phyloP scores from a whole-genome alignment of 2,329 filamentous ascomycete species.

The Beauveria brongniartii region DNA sequence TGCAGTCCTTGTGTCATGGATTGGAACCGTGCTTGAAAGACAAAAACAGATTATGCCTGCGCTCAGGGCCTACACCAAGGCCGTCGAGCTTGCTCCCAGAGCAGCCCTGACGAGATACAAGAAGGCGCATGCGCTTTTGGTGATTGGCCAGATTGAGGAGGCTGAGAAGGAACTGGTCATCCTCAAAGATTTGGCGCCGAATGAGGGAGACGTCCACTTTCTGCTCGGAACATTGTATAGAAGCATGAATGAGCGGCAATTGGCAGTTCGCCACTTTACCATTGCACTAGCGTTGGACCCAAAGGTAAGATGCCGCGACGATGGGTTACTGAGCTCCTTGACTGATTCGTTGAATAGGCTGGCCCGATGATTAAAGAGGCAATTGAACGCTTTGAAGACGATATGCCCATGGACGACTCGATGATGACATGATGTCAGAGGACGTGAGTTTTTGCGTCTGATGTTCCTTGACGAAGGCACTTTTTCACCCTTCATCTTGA shows the following conservation, averaged over 20 bases:
- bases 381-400: slow-evolving; percentile 84
- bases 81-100: slow-evolving; percentile 71
- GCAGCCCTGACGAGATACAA: slow-evolving; percentile 84
- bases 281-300: slow-evolving; percentile 92
- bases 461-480: not conserved
- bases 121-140: slow-evolving; percentile 81
- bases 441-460: slow-evolving; percentile 14
- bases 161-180: slow-evolving; percentile 77
- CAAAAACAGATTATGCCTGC: slow-evolving; percentile 75
- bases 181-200: slow-evolving; percentile 84
- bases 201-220: slow-evolving; percentile 95
- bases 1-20: slow-evolving; percentile 83
- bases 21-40: slow-evolving; percentile 83
- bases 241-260: slow-evolving; percentile 60
- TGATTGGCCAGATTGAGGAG: slow-evolving; percentile 58
- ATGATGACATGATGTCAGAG: slow-evolving; percentile 46
- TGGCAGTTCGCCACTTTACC: slow-evolving; percentile 89
- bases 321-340: not conserved
- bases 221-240: slow-evolving; percentile 79
- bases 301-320: slow-evolving; percentile 55
- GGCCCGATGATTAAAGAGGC: slow-evolving; percentile 92
- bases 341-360: slow-evolving; percentile 46
- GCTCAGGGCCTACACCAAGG: slow-evolving; percentile 71
- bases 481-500: not conserved
- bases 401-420: slow-evolving; percentile 61